Evolutionary conservation across 768 basidiomycete species (phyloP).

Genomic region (Leccinum disarticulatum): DNA sequence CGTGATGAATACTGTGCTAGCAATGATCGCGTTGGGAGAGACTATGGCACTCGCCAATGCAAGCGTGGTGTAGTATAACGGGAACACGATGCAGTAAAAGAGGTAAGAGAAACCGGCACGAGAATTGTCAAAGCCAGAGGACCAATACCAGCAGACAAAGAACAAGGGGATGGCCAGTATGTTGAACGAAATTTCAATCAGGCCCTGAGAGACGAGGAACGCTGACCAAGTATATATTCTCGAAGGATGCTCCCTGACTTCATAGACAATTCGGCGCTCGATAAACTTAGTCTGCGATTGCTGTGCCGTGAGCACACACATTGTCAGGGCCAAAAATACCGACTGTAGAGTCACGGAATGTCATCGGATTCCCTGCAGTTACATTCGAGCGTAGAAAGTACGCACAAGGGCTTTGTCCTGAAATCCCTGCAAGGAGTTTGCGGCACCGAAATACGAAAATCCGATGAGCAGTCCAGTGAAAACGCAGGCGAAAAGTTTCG

Average conservation of each 20-base stretch:
- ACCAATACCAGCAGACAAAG: conserved; percentile 52
- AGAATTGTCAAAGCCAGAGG: conserved; percentile 38
- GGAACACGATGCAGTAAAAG: conserved; percentile 37
- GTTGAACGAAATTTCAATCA: conserved; percentile 48
- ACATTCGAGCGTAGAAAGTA: neutral
- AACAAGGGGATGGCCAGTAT: conserved; percentile 39
- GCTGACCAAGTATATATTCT: conserved; percentile 65
- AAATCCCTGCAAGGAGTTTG: conserved; percentile 39
- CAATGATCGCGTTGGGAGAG: conserved; percentile 41
- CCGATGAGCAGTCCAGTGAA: conserved; percentile 39
- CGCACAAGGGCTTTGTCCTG: conserved; percentile 46
- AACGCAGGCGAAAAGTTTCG: conserved; percentile 40
- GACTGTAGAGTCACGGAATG: conserved; percentile 31
- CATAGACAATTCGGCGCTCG: conserved; percentile 53
- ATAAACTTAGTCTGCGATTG: conserved; percentile 63
- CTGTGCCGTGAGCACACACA: conserved; percentile 48
- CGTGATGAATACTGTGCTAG: conserved; percentile 38
- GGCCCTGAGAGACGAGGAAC: conserved; percentile 50
- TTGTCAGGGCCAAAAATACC: conserved; percentile 49
- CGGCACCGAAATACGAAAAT: conserved; percentile 41
- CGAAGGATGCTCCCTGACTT: conserved; percentile 62
- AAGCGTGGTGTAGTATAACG: conserved; percentile 46
- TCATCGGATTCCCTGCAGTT: neutral
- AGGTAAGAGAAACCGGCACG: conserved; percentile 44
- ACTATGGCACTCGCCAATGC: conserved; percentile 43